Percentiles rank a stretch among this genome's conserved stretches.
Evolutionary conservation across 2,329 filamentous ascomycete species (phyloP).

Genomic region (Epichloe brachyelytri): DNA sequence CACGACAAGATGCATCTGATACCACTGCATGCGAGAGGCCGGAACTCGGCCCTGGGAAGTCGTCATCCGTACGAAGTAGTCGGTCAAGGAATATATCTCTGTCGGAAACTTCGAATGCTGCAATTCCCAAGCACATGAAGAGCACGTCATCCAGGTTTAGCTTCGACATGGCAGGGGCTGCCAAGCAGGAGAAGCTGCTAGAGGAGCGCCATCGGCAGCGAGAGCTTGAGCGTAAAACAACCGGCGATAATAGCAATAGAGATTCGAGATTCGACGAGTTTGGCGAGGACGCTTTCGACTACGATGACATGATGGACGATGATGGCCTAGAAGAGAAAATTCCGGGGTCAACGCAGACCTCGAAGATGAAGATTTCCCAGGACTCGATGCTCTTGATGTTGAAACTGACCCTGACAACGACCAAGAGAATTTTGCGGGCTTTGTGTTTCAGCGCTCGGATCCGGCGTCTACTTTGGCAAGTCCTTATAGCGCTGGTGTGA

Average conservation of each 20-base stretch:
- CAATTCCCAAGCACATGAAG: constrained; percentile 52
- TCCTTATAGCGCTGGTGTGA: constrained; percentile 32
- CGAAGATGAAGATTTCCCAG: constrained; percentile 3
- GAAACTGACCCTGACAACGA: constrained; percentile 37
- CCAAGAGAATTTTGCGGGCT: constrained; percentile 49
- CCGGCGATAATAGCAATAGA: constrained; percentile 22
- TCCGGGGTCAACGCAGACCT: constrained; percentile 32
- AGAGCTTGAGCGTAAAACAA: constrained; percentile 45
- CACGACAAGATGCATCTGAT: background rate
- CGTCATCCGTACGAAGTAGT: constrained; percentile 17
- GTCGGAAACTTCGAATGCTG: constrained; percentile 35
- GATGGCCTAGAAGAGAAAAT: constrained; percentile 56
- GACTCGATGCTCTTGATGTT: constrained; percentile 8
- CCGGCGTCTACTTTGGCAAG: constrained; percentile 37
- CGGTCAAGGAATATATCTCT: constrained; percentile 42
- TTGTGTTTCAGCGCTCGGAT: constrained; percentile 43
- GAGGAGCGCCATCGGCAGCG: constrained; percentile 62
- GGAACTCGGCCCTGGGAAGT: background rate
- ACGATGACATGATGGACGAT: constrained; percentile 52
- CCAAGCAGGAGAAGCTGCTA: constrained; percentile 53
- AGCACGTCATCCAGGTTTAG: constrained; percentile 71
- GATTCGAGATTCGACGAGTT: constrained; percentile 49
- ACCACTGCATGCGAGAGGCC: background rate
- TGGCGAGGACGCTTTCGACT: constrained; percentile 47
- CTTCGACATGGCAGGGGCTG: constrained; percentile 65